Evolutionary conservation across 2,329 filamentous ascomycete genomes (phyloP), one percentile per base, ranked within the genome.

Genomic region (Ceratocystis papillata): DNA sequence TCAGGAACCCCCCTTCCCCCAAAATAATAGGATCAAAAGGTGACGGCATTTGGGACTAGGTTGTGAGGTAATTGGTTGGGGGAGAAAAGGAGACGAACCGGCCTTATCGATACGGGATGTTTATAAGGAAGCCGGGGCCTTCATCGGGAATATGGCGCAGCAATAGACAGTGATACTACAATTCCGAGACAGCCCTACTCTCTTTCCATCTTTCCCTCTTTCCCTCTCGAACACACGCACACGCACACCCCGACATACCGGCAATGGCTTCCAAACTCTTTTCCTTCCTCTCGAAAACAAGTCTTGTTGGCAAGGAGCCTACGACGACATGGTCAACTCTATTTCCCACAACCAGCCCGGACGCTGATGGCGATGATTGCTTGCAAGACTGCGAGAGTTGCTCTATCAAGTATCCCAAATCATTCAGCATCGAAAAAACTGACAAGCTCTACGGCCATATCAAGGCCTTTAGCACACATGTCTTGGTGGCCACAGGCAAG

Each of bases 401-500:
- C 79, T 83, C 85, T 15, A 80, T 93, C 70, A 82, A 85, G 68
- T 95, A 92, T 73, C 93, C 93, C 46, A 79, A 79, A 68, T 76
- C 76, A 45, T 87, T 87, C 77, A 85, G 86, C 72, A 84, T 96
- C 65, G 88, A 97, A 67, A 83, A 87, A 74, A 78, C 81, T 5
- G 90, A 96, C 73, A 79, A 86, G 71, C 77, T 99, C 62, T 97
- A 95, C 73, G 94, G 93, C 0, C 80, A 88, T 67, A 83, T 96
- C 69, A 89, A 90, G 72, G 90, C 86, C 45, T 97, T 90, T 88
- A 87, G 84, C 72, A 94, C 91, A 22, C 94, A 99, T 76, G 74
- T 96, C 69, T 79, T 99, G 41, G 90, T 97, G 17, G 94, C 90
- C 28, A 99, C 94, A n/a, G 90, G 91, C 68, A 96, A 96, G 82